These are phyloP conservation scores for Trichoderma breve DNA, from an alignment of 2,329 filamentous ascomycete species.

Conservation along the genomic window DNA sequence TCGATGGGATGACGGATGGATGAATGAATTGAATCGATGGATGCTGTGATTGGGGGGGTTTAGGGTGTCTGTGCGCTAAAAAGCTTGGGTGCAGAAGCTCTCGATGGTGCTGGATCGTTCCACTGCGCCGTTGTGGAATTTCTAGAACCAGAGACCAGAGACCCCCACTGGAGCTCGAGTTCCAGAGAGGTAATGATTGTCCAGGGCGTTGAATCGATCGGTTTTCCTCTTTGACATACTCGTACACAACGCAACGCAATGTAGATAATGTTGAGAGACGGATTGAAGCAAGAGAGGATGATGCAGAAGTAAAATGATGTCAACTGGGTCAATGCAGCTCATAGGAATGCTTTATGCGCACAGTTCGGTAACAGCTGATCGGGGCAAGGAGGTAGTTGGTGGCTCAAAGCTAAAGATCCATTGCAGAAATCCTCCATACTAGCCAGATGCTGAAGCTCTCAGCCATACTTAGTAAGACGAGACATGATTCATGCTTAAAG, in stretches of 20 bases:
- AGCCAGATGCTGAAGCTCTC: not conserved
- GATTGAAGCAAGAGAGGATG: not conserved
- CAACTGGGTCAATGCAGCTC: not conserved
- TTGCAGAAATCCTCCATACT: not conserved
- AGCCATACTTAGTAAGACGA: not conserved
- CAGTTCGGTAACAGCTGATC: not conserved
- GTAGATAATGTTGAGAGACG: not conserved
- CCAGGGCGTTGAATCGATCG: not conserved
- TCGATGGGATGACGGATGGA: not conserved
- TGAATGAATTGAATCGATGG: not conserved
- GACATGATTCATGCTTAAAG: too few species aligned
- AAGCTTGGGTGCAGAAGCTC: not conserved
- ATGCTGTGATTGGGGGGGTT: not conserved
- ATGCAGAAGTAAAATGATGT: not conserved
- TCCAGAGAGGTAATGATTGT: not conserved
- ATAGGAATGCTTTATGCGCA: not conserved
- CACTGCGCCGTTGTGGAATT: not conserved
- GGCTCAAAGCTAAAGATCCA: not conserved
- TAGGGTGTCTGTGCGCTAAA: not conserved
- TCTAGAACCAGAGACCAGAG: not conserved
- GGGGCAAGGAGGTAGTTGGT: not conserved
- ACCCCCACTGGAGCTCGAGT: not conserved
- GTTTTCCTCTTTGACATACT: not conserved
- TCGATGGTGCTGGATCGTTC: constrained; percentile 12
- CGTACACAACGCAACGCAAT: not conserved